Percentiles rank a stretch among this genome's conserved stretches.
Conservation (phyloP, 2,329 filamentous ascomycete species). For the Thermoascus crustaceus region DNA sequence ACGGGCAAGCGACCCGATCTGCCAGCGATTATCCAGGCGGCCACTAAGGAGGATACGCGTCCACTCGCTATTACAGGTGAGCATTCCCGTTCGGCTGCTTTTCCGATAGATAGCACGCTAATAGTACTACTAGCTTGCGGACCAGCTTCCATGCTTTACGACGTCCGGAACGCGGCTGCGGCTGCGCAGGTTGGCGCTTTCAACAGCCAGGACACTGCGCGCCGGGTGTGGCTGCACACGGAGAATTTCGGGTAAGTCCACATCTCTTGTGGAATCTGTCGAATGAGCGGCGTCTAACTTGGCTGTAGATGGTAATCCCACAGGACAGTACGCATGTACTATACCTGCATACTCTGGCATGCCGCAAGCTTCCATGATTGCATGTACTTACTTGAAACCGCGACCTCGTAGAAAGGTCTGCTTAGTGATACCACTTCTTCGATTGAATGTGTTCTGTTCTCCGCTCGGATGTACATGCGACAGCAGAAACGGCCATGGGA, state of each 20-base stretch:
- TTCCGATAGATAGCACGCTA: not conserved
- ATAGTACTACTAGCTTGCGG: constrained; percentile 36
- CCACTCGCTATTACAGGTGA: not conserved
- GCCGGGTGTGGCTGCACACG: constrained; percentile 39
- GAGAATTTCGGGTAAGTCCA: constrained; percentile 42
- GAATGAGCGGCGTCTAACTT: not conserved
- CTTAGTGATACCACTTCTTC: too few species aligned
- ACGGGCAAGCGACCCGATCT: constrained; percentile 27
- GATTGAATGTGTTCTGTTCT: too few species aligned
- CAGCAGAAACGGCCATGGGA: too few species aligned
- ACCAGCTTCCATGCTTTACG: constrained; percentile 39
- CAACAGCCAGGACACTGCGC: constrained; percentile 18
- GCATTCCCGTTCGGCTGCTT: not conserved
- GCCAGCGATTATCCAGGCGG: constrained; percentile 13
- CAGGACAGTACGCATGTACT: not conserved
- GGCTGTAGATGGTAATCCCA: not conserved
- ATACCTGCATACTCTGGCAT: too few species aligned
- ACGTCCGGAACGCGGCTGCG: constrained; percentile 42
- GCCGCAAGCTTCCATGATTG: too few species aligned
- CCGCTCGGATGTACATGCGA: too few species aligned
- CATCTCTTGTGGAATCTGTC: not conserved
- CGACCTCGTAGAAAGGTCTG: too few species aligned
- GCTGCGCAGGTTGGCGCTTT: constrained; percentile 30
- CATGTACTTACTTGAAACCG: too few species aligned
- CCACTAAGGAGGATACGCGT: constrained; percentile 1